Evolutionary conservation across 176 grass and related monocot genomes (phyloP), one percentile per base, ranked within the genome.

Genomic region (Rhipidocladum racemiflorum): DNA sequence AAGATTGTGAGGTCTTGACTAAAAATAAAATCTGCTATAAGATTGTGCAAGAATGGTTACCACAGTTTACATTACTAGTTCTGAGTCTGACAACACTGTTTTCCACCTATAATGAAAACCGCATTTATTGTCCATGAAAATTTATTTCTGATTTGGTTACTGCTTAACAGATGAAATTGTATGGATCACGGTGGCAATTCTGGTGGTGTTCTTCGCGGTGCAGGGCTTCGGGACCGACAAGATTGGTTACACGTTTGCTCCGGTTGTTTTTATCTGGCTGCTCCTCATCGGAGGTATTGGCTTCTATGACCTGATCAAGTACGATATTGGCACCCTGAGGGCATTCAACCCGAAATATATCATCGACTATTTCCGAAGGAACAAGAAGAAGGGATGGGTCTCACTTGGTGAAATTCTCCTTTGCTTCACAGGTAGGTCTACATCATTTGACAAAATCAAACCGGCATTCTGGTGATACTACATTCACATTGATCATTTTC

Each of bases 161-260:
- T 53, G 81, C 50, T 80, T 7, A 38, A 68, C 59, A 95, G 90
- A 77, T 59, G n/a, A 76, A n/a, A n/a, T 83, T 13, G 90, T 89
- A 16, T 73, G 73, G 76, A 92, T 95, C 53, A 90, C 93, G 4
- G 85, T 92, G 49, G 87, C 7, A 1, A 92, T 95, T 43, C 45
- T 95, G 28, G 71, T 95, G 36, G 13, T 67, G 18, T 68, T 95
- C 28, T 95, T 95, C 49, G 25, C 65, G 0, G 49, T 92, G 18
- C 93, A 95, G 56, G 79, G 79, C 23, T 88, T 90, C 23, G 93
- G 93, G 5, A 92, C 93, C 0, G 85, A 92, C 64, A 92, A 82
- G 53, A 84, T 95, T 35, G 93, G 93, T 11, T 95, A 92, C 81
- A 81, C 82, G 0, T 95, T 95, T 90, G 93, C 90, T 0, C 90